Evolutionary conservation across 352 stramenopile species (phyloP).

Genomic region (Thraustochytrium striatum): DNA sequence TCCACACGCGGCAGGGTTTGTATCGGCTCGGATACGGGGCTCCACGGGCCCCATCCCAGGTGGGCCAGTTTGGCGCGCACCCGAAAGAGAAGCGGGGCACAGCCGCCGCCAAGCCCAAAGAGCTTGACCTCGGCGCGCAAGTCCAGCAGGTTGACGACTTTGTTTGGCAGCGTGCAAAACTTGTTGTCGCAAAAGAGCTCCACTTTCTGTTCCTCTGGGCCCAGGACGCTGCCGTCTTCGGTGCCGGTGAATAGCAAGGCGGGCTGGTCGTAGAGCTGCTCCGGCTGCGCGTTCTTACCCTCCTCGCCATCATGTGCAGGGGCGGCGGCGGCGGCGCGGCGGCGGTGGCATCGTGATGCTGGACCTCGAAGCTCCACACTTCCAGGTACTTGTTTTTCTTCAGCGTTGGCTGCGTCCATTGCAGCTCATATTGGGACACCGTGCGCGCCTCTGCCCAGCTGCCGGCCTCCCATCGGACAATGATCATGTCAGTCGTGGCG

Average conservation of each 20-base stretch:
- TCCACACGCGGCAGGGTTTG: conserved; percentile 2
- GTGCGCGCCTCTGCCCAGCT: conserved; percentile 19
- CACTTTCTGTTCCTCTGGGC: no score
- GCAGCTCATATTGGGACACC: conserved; percentile 12
- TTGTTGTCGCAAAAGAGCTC: conserved; percentile 18
- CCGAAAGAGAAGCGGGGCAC: conserved; percentile 19
- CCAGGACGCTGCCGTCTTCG: not conserved
- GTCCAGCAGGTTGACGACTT: conserved; percentile 14
- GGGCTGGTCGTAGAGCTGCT: not conserved
- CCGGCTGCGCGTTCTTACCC: not conserved
- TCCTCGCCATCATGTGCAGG: not conserved
- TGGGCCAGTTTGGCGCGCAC: conserved; percentile 29
- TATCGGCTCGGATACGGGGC: conserved; percentile 20
- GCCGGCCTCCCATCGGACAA: conserved; percentile 21
- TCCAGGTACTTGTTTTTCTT: conserved; percentile 10
- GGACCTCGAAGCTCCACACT: not conserved
- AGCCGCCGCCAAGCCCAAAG: not conserved
- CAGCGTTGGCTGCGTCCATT: conserved; percentile 14
- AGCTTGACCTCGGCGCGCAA: not conserved
- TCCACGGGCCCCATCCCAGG: conserved; percentile 33
- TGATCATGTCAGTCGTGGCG: conserved; percentile 22
- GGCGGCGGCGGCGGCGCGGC: not conserved
- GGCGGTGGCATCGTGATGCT: no score
- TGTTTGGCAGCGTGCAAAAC: conserved; percentile 28
- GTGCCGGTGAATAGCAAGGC: not conserved